A percentile compares a stretch with the other conserved stretches of the same genome.
phyloP scores from a whole-genome alignment of 192 early-diverging fungal genomes.

The Coemansia sp. region DNA sequence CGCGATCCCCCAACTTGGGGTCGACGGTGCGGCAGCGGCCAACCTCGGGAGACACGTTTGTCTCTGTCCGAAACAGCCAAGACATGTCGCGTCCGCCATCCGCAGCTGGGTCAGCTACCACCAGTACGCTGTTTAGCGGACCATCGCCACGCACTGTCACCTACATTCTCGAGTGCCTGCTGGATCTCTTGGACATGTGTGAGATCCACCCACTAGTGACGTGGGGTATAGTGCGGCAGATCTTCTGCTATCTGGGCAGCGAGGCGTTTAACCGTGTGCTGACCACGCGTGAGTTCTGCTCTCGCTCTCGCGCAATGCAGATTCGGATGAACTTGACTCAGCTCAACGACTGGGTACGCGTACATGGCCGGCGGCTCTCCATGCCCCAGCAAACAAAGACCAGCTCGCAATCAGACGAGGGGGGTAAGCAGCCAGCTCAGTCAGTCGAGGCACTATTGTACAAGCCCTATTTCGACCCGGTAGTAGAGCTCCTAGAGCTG shows the following conservation, averaged over 20 bases:
- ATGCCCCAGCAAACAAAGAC: constrained; percentile 10
- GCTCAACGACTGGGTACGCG: constrained; percentile 83
- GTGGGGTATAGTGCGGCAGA: constrained; percentile 69
- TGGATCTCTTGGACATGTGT: constrained; percentile 69
- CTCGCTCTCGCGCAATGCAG: constrained; percentile 78
- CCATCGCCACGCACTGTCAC: constrained; percentile 70
- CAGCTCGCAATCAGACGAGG: not conserved
- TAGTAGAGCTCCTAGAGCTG: constrained; percentile 79
- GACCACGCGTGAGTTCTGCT: constrained; percentile 67
- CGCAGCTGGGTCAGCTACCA: not conserved
- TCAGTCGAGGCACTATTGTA: constrained; percentile 31
- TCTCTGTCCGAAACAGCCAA: constrained; percentile 32
- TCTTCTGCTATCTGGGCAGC: constrained; percentile 73
- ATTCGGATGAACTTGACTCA: constrained; percentile 79
- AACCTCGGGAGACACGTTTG: constrained; percentile 52
- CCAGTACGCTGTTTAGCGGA: constrained; percentile 18
- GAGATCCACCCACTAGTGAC: constrained; percentile 74
- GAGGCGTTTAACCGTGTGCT: constrained; percentile 88
- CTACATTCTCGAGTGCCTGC: constrained; percentile 64
- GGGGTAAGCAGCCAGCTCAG: not conserved
- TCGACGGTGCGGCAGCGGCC: constrained; percentile 15
- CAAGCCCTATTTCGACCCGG: constrained; percentile 55
- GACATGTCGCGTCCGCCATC: constrained; percentile 15
- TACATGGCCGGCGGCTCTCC: constrained; percentile 49
- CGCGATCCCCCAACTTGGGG: not conserved